A percentile compares a stretch with the other conserved stretches of the same genome.
These are phyloP conservation scores for Trichosporon inkin DNA, from an alignment of 1,284 basidiomycete genomes.

Conservation along the genomic window DNA sequence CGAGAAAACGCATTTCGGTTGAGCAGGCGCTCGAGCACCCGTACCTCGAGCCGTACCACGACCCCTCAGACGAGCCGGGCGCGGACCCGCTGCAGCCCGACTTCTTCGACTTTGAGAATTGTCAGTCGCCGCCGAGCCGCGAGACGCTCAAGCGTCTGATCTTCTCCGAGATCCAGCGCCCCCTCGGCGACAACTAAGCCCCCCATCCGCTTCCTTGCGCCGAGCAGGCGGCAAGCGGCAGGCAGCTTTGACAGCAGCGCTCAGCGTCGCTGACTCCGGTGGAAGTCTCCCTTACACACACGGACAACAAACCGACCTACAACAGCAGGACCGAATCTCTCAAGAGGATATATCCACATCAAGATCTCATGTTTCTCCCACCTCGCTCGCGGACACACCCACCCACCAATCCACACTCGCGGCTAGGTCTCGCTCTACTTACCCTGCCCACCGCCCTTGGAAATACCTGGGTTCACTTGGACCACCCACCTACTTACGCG, in stretches of 20 bases:
- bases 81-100: constrained; percentile 73
- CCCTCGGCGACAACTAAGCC: constrained; percentile 28
- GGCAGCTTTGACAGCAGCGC: too few species aligned
- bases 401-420: too few species aligned
- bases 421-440: too few species aligned
- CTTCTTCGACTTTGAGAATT: constrained; percentile 81
- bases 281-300: too few species aligned
- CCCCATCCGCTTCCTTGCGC: too few species aligned
- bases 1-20: constrained; percentile 82
- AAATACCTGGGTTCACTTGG: neutral
- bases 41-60: constrained; percentile 88
- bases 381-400: too few species aligned
- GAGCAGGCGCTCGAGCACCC: constrained; percentile 87
- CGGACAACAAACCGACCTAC: too few species aligned
- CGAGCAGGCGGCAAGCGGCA: too few species aligned
- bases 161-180: constrained; percentile 50
- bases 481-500: constrained; percentile 1
- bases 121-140: constrained; percentile 52
- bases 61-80: constrained; percentile 78
- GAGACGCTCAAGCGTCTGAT: constrained; percentile 54
- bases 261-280: too few species aligned
- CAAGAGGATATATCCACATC: too few species aligned
- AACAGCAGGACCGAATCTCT: too few species aligned
- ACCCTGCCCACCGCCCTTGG: neutral
- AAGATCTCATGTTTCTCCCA: too few species aligned